A percentile compares a stretch with the other conserved stretches of the same genome.
Evolutionary conservation across 1,284 basidiomycete species (phyloP).

Genomic region (Rhizoctonia solani): DNA sequence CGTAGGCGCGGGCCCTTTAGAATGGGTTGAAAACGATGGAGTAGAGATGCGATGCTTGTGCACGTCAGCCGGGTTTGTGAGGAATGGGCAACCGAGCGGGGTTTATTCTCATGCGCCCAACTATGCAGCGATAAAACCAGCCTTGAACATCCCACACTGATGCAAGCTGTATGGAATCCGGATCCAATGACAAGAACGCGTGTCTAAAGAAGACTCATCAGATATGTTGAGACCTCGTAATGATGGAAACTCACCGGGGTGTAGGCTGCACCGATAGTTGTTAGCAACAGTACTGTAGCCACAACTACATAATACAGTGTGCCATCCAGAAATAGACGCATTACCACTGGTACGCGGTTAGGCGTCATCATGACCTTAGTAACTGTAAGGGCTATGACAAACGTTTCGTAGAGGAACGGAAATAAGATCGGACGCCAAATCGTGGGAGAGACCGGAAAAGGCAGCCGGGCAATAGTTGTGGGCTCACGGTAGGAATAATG

Average conservation of each 20-base stretch:
- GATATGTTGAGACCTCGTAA: not conserved
- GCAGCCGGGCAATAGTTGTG: conserved; percentile 10
- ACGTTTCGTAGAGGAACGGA: conserved; percentile 14
- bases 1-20: not conserved
- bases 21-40: not conserved
- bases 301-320: conserved; percentile 10
- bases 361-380: not conserved
- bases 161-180: conserved; percentile 14
- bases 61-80: not conserved
- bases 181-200: conserved; percentile 9
- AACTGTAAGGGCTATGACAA: conserved; percentile 1
- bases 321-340: conserved; percentile 20
- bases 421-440: conserved; percentile 13
- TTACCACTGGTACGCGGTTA: not conserved
- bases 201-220: not conserved
- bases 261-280: not conserved
- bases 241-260: not conserved
- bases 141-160: conserved; percentile 22
- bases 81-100: not conserved
- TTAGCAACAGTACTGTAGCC: conserved; percentile 6
- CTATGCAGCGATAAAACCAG: conserved; percentile 18
- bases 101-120: conserved; percentile 9
- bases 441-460: not conserved
- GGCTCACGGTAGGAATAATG: not conserved
- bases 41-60: too few relatives aligned